Evolutionary conservation across 768 basidiomycete species (phyloP).

Genomic region (Phanerochaete carnosa): DNA sequence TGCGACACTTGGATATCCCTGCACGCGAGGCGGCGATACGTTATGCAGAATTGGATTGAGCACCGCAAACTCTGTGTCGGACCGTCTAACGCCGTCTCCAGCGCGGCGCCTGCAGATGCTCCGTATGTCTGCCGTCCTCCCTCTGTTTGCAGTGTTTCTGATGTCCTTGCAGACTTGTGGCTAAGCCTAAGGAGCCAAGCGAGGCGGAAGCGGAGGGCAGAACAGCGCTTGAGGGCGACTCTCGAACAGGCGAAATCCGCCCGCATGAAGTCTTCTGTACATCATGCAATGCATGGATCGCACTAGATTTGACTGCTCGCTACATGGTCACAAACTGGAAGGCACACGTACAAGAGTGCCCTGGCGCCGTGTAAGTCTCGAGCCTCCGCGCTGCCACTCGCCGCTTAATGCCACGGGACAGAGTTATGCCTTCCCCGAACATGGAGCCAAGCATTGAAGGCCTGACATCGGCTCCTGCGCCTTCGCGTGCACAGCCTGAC

Average conservation of each 20-base stretch:
- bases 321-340: slow-evolving; percentile 56
- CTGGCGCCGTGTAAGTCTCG: slow-evolving; percentile 22
- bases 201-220: slow-evolving; percentile 45
- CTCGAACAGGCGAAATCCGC: slow-evolving; percentile 46
- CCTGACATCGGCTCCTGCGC: neutral
- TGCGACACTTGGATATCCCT: slow-evolving; percentile 58
- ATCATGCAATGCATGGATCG: slow-evolving; percentile 63
- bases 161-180: neutral
- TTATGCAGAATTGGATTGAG: slow-evolving; percentile 58
- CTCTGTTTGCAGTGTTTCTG: neutral
- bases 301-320: slow-evolving; percentile 31
- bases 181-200: neutral
- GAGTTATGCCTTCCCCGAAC: neutral
- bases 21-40: slow-evolving; percentile 51
- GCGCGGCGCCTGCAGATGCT: neutral
- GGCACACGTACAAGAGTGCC: slow-evolving; percentile 46
- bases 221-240: slow-evolving; percentile 50
- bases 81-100: neutral
- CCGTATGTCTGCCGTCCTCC: no score
- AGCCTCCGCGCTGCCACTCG: neutral
- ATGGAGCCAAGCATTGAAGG: neutral
- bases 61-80: slow-evolving; percentile 47
- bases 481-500: neutral
- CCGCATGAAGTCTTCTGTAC: slow-evolving; percentile 54
- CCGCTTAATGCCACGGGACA: neutral